Conservation (phyloP, 441 rosid genomes). For the California macrophylla region DNA sequence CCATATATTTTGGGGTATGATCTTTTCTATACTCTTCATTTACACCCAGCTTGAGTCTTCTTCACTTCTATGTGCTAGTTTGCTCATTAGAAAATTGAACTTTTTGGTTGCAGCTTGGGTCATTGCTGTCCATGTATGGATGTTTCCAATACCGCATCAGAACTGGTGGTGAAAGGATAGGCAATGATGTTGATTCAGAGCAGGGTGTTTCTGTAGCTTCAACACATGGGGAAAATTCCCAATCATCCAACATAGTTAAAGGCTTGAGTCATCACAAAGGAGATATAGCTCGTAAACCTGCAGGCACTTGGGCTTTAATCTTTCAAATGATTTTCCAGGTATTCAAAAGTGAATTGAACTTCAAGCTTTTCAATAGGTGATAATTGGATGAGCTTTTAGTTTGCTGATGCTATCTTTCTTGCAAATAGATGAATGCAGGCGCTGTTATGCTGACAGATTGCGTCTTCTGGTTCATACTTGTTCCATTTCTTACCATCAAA, state of each 20-base stretch:
- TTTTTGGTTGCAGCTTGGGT: constrained; percentile 49
- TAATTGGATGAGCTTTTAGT: not conserved
- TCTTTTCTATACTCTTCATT: not conserved
- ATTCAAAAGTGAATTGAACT: not conserved
- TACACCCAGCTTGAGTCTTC: constrained; percentile 3
- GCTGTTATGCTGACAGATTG: constrained; percentile 92
- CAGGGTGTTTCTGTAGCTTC: constrained; percentile 30
- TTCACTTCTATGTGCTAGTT: constrained; percentile 4
- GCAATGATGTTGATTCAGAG: constrained; percentile 61
- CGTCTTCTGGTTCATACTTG: constrained; percentile 86
- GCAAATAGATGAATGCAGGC: constrained; percentile 78
- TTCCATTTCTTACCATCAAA: constrained; percentile 81
- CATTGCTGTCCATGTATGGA: constrained; percentile 62
- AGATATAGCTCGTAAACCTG: constrained; percentile 33
- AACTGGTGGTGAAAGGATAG: constrained; percentile 57
- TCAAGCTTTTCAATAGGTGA: not conserved
- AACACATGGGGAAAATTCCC: constrained; percentile 17
- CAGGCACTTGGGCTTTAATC: constrained; percentile 46
- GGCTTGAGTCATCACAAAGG: constrained; percentile 20
- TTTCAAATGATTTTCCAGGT: constrained; percentile 93
- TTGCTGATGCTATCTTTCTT: constrained; percentile 6
- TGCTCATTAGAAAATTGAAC: not conserved
- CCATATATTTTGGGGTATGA: constrained; percentile 72
- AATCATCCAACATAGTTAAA: constrained; percentile 22
- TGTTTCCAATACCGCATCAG: constrained; percentile 59